phyloP scores from a whole-genome alignment of 169 alveolate species.

The Plasmodium yoelii region DNA sequence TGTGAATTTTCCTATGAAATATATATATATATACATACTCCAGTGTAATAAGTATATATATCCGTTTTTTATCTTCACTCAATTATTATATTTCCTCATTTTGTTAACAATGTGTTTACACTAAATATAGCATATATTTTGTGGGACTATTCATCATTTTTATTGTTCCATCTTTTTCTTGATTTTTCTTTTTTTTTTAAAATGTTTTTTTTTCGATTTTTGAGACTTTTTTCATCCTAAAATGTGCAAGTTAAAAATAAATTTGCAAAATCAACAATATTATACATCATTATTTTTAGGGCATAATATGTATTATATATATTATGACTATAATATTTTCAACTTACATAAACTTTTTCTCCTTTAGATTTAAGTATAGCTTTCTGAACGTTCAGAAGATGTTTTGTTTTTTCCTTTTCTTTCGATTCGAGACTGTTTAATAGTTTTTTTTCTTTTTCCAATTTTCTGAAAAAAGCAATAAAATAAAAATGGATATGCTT shows the following conservation, averaged over 20 bases:
- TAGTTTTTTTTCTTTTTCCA: slow-evolving; percentile 34
- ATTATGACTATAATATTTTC: neutral
- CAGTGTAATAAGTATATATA: neutral
- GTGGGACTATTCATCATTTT: neutral
- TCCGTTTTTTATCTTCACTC: neutral
- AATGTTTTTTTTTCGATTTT: slow-evolving; percentile 34
- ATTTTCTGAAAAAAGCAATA: slow-evolving; percentile 14
- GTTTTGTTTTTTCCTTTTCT: slow-evolving; percentile 37
- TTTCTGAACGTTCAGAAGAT: slow-evolving; percentile 27
- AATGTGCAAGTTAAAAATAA: neutral
- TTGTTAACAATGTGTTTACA: neutral
- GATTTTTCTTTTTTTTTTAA: slow-evolving; percentile 37
- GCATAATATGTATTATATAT: too few species aligned
- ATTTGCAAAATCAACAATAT: neutral
- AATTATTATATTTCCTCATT: neutral
- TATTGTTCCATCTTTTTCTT: slow-evolving; percentile 29
- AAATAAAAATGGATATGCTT: neutral
- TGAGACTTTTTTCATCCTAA: slow-evolving; percentile 71
- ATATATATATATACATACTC: too few species aligned
- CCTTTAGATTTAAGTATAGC: slow-evolving; percentile 58
- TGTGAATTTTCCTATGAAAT: too few species aligned
- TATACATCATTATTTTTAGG: too few species aligned
- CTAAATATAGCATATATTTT: neutral
- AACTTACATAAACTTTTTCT: slow-evolving; percentile 55
- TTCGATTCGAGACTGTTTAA: slow-evolving; percentile 24